Evolutionary conservation across 2,329 filamentous ascomycete species (phyloP), one percentile per base, ranked within the genome.

Genomic region (Botrytis elliptica): DNA sequence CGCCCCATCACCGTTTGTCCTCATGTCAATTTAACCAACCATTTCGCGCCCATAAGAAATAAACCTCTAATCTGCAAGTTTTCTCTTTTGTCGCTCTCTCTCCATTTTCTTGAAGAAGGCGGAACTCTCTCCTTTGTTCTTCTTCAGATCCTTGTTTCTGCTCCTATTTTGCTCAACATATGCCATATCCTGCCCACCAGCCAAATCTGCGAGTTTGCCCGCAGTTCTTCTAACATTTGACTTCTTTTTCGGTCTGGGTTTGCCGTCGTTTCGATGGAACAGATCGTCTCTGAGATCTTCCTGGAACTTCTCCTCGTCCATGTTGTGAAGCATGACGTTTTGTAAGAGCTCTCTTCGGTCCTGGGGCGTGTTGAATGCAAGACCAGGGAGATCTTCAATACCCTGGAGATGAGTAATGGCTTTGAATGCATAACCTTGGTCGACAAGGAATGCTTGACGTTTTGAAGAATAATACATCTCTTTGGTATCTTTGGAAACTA

Each of bases 391-490:
- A 74, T 93, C 89, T 75, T 98, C 93, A 76, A 99, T 94, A 69
- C 95, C 96, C 79, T 95, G 92, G 12, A 99, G 87, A 80, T 97
- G 94, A 0, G 96, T 99, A 81, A 99, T 99, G 75, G 98, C 95
- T 82, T 98, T 98, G 88, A 99, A 99, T 0, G 96, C 95, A 81
- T 99, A 99, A 16, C 96, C 96, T 83, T 99, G 96, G 77, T 99
- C 96, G 36, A 99, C 95, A 1, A 99, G 86, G 85, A 99, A 99
- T 1, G 96, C 95, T 83, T 99, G 96, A 16, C 96, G 89, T 83
- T 98, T 98, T 6, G 94, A 95, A 0, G 95, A 98, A 82, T 97
- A 99, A 81, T 91, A 96, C 95, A 99, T 98, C 82, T 99, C 96
- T 75, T 95, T 92, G 0, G 96, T 99, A 81, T 99, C 96, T 82